Evolutionary conservation across 73 alveolate species (phyloP), one percentile per base, ranked within the genome.

Genomic region (Diophrys appendiculata): DNA sequence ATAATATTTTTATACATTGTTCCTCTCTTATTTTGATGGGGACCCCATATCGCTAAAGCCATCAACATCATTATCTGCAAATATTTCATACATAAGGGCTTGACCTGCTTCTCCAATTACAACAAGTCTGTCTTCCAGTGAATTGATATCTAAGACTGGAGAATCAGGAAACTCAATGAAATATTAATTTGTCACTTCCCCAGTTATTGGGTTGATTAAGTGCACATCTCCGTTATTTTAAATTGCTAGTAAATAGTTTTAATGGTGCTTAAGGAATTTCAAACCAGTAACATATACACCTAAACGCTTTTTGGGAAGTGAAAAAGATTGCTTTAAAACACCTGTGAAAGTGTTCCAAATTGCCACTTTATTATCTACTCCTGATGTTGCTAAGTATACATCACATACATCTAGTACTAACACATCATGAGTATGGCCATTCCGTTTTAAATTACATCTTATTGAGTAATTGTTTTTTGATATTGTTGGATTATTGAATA

Each of bases 311-410:
- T 65, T 73, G 13, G 83, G 84, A 18, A 82, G 24, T 2, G 26
- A 73, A 74, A 82, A 33, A 3, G 25, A 31, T n/a, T 67, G 43
- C 71, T 81, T 54, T 0, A 82, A 60, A 26, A 69, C 53, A 2
- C 90, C 90, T 11, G 90, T 72, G 31, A 72, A 27, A 0, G 77
- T 60, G 56, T 82, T 82, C 90, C 90, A 82, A 29, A 82, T 31
- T 31, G 76, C 28, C 0, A 82, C 54, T 29, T 65, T 73, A 29
- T 82, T 82, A 53, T 82, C 90, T 22, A 82, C 84, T 1, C 90
- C 90, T 24, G 84, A 73, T 27, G 90, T 82, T 1, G 90, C 90
- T 14, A 72, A 80, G 33, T 73, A 82, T 13, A 70, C 24, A 3
- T 82, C 90, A 73, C 73, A 54, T 1, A 72, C 76, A 53, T 82